A percentile compares a stretch with the other conserved stretches of the same genome.
Conservation (phyloP, 768 basidiomycete genomes). For the Auricularia cornea region DNA sequence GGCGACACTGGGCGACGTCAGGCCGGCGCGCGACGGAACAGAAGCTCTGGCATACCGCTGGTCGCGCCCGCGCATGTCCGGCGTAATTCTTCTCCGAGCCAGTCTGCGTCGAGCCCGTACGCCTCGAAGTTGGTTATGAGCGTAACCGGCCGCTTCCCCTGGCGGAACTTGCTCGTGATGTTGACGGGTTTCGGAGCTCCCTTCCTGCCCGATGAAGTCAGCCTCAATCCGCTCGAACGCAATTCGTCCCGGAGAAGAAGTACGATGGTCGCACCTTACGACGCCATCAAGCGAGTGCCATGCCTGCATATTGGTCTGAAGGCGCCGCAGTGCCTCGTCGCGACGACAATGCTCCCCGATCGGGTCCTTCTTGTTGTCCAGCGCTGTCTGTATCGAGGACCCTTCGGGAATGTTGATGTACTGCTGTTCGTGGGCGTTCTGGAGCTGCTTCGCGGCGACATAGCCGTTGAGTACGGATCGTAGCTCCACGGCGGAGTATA, state of each 20-base stretch:
- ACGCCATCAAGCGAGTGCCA: constrained; percentile 68
- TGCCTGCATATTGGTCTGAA: constrained; percentile 61
- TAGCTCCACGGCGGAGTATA: constrained; percentile 54
- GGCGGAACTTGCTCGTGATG: constrained; percentile 62
- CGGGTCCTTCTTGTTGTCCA: constrained; percentile 19
- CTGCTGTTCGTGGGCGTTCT: constrained; percentile 57
- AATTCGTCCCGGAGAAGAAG: constrained; percentile 3
- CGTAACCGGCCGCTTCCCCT: constrained; percentile 70
- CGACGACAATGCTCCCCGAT: constrained; percentile 24
- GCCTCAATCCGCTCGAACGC: not conserved
- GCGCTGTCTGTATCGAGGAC: constrained; percentile 20
- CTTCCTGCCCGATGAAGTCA: constrained; percentile 43
- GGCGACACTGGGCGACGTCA: constrained; percentile 43
- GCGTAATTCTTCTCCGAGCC: constrained; percentile 70
- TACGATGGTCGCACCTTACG: constrained; percentile 41
- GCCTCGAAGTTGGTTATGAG: constrained; percentile 74
- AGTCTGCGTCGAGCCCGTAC: constrained; percentile 58
- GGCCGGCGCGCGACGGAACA: not conserved
- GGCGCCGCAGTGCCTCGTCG: constrained; percentile 47
- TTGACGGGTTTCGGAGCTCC: constrained; percentile 64
- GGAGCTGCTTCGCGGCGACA: constrained; percentile 48
- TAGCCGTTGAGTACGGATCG: constrained; percentile 53
- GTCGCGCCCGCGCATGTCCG: constrained; percentile 74
- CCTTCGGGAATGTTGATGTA: constrained; percentile 60
- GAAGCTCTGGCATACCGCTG: constrained; percentile 41